These are phyloP conservation scores for Sugiyamaella chiloensis DNA, from an alignment of 805 yeast species.

Conservation along the genomic window DNA sequence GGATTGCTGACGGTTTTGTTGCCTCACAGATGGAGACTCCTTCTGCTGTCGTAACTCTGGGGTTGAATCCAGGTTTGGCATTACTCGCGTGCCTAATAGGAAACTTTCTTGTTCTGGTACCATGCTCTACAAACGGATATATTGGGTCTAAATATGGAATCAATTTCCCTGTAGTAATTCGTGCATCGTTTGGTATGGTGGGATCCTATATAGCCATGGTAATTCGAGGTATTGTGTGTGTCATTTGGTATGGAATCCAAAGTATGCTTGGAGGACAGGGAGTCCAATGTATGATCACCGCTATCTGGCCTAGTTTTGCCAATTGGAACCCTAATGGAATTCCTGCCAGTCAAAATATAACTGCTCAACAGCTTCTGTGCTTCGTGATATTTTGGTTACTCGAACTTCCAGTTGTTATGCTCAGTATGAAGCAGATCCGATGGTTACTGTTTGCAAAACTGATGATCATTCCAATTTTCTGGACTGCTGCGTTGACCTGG, in stretches of 20 bases:
- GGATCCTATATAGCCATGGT: constrained; percentile 61
- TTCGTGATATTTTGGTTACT: constrained; percentile 46
- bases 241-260: constrained; percentile 85
- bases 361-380: constrained; percentile 40
- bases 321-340: constrained; percentile 45
- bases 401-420: constrained; percentile 45
- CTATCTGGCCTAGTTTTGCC: constrained; percentile 57
- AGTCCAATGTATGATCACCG: constrained; percentile 70
- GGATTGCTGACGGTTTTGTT: constrained; percentile 89
- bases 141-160: constrained; percentile 73
- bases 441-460: constrained; percentile 46
- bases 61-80: constrained; percentile 42
- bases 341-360: constrained; percentile 37
- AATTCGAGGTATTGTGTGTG: constrained; percentile 61
- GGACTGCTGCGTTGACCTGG: constrained; percentile 46
- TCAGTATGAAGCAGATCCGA: constrained; percentile 45
- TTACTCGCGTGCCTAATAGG: constrained; percentile 18
- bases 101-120: constrained; percentile 15
- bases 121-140: constrained; percentile 15
- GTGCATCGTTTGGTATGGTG: constrained; percentile 83
- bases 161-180: constrained; percentile 76
- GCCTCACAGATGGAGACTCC: constrained; percentile 91
- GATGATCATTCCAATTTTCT: constrained; percentile 43
- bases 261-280: constrained; percentile 83
- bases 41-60: constrained; percentile 74